Conservation (phyloP, 2,329 filamentous ascomycete genomes). For the Pseudogymnoascus sp. region DNA sequence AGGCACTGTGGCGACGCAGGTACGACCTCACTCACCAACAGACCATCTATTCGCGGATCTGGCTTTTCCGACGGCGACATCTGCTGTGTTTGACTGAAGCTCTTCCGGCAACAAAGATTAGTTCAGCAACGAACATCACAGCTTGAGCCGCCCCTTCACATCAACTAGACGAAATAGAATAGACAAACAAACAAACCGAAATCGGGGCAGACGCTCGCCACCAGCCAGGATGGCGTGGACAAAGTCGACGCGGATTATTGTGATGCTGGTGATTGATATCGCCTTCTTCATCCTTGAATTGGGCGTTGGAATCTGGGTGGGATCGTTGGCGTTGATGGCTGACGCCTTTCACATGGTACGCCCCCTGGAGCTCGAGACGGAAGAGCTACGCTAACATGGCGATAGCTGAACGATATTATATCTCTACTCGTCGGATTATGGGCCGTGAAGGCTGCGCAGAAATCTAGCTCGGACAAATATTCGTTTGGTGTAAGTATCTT, state of each 20-base stretch:
- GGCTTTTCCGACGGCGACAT: neutral
- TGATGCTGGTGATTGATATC: constrained; percentile 85
- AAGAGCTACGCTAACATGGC: constrained; percentile 14
- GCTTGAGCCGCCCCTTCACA: neutral
- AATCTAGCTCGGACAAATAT: constrained; percentile 80
- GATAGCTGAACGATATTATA: constrained; percentile 88
- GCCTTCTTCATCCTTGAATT: constrained; percentile 88
- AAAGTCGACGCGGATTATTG: constrained; percentile 84
- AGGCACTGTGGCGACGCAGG: neutral
- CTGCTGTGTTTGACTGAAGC: neutral
- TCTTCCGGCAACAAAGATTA: neutral
- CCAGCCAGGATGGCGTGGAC: constrained; percentile 65
- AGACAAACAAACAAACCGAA: neutral
- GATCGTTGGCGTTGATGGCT: constrained; percentile 86
- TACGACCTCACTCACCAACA: neutral
- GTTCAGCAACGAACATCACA: neutral
- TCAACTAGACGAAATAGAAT: neutral
- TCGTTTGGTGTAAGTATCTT: constrained; percentile 72
- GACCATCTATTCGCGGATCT: neutral
- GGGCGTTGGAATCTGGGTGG: constrained; percentile 73
- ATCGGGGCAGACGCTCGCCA: neutral
- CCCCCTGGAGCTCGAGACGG: constrained; percentile 12
- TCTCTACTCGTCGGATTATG: constrained; percentile 87
- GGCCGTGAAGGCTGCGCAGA: constrained; percentile 84
- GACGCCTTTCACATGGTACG: constrained; percentile 96